Conservation (phyloP, 1,139 yeast species). For the Candida sp. region DNA sequence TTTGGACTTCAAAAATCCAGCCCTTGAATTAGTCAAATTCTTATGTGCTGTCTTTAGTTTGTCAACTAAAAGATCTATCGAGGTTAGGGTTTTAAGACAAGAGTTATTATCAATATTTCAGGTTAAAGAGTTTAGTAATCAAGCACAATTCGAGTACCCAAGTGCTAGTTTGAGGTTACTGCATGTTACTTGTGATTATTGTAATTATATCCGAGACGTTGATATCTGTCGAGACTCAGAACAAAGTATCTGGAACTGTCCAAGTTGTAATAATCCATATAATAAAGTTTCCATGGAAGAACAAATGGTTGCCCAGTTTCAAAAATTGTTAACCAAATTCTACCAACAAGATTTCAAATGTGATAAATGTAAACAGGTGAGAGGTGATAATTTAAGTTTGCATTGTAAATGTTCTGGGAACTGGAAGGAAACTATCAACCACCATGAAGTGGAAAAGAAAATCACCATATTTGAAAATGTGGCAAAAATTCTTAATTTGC, state of each 20-base stretch:
- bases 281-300: slow-evolving; percentile 77
- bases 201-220: slow-evolving; percentile 70
- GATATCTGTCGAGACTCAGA: slow-evolving; percentile 76
- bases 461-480: slow-evolving; percentile 55
- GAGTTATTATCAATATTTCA: slow-evolving; percentile 73
- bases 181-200: slow-evolving; percentile 74
- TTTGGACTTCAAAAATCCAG: slow-evolving; percentile 61
- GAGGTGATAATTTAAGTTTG: slow-evolving; percentile 65
- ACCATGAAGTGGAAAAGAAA: slow-evolving; percentile 41
- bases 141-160: slow-evolving; percentile 76
- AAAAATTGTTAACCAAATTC: slow-evolving; percentile 53
- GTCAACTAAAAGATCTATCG: slow-evolving; percentile 62
- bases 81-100: slow-evolving; percentile 71
- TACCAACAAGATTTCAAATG: slow-evolving; percentile 83
- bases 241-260: slow-evolving; percentile 60
- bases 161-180: slow-evolving; percentile 65
- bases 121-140: slow-evolving; percentile 78
- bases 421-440: slow-evolving; percentile 64
- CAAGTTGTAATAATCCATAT: slow-evolving; percentile 61
- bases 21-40: slow-evolving; percentile 74
- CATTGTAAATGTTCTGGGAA: slow-evolving; percentile 87
- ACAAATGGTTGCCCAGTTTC: slow-evolving; percentile 62
- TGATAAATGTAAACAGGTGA: slow-evolving; percentile 65
- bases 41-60: slow-evolving; percentile 71
- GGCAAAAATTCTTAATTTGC: slow-evolving; percentile 58